Conservation (phyloP, 2,329 filamentous ascomycete genomes). For the Talaromyces sp. region DNA sequence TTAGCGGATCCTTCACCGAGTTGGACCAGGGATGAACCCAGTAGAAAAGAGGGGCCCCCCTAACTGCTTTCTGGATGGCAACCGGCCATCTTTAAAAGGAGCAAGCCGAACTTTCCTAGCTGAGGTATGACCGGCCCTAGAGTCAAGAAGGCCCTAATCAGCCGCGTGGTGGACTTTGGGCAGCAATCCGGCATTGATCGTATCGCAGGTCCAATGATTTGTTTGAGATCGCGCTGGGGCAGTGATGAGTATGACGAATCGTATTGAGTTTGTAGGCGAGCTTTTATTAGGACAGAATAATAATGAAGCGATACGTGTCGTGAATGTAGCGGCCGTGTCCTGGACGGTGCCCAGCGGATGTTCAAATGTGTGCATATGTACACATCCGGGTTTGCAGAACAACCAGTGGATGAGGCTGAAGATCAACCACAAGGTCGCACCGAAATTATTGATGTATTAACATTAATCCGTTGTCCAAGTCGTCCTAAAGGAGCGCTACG, state of each 20-base stretch:
- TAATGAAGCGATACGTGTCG: not conserved
- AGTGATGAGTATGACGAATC: not conserved
- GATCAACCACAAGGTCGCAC: not conserved
- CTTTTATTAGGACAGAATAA: not conserved
- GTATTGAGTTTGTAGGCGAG: not conserved
- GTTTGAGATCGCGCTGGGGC: not conserved
- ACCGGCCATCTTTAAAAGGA: not conserved
- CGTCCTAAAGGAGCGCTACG: not conserved
- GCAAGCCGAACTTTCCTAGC: not conserved
- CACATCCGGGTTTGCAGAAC: not conserved
- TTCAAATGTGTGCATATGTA: not conserved
- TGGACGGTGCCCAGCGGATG: not conserved
- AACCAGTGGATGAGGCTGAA: not conserved
- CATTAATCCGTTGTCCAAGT: not conserved
- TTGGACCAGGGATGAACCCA: constrained; percentile 11
- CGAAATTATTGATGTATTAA: not conserved
- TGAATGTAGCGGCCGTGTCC: not conserved
- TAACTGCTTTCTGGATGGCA: not conserved
- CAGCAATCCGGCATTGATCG: constrained; percentile 8
- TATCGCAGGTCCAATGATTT: not conserved
- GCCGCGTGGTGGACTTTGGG: constrained; percentile 2
- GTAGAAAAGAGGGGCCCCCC: not conserved
- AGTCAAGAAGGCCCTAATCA: not conserved
- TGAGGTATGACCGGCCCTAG: not conserved
- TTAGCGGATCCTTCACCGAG: constrained; percentile 2